A percentile compares a stretch with the other conserved stretches of the same genome.
Evolutionary conservation across 495 filamentous ascomycete species (phyloP).

Genomic region (Daldinia bambusicola): DNA sequence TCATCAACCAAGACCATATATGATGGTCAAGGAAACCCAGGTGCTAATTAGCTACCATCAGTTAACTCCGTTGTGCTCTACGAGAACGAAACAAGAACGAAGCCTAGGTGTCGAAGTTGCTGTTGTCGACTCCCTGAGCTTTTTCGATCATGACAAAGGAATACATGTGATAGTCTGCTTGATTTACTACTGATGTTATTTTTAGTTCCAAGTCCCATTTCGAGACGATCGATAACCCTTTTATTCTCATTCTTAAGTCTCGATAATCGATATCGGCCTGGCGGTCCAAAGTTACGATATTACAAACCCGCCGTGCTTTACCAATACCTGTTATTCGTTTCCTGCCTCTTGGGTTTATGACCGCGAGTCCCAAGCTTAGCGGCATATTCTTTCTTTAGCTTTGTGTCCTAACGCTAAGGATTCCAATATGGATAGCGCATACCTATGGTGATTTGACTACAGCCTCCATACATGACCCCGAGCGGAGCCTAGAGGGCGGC

Average conservation of each 20-base stretch:
- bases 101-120: background rate
- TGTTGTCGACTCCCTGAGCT: background rate
- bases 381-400: background rate
- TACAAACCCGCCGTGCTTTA: background rate
- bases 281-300: background rate
- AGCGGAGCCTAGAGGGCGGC: background rate
- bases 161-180: background rate
- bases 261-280: background rate
- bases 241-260: background rate
- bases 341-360: background rate
- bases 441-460: background rate
- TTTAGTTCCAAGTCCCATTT: background rate
- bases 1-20: background rate
- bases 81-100: background rate
- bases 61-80: background rate
- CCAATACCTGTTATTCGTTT: background rate
- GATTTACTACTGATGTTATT: background rate
- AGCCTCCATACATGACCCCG: background rate
- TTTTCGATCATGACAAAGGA: background rate
- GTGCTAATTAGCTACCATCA: background rate
- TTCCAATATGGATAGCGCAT: background rate
- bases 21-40: background rate
- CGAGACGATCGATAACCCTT: background rate
- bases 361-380: background rate
- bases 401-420: background rate